These are phyloP conservation scores for Aquilaria yunnanensis DNA, from an alignment of 345 rosid genomes.

Conservation along the genomic window DNA sequence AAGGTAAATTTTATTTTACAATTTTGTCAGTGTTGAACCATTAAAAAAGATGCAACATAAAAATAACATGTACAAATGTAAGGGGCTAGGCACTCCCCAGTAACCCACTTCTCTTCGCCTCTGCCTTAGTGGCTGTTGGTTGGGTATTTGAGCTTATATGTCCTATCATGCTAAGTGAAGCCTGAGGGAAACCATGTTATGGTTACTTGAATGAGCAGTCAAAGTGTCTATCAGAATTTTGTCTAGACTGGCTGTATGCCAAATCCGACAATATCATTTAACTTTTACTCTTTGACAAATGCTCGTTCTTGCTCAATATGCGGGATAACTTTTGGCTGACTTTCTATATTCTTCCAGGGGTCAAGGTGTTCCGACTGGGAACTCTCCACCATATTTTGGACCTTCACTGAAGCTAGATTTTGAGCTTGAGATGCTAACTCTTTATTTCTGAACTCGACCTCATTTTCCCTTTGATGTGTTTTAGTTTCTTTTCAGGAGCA, in stretches of 20 bases:
- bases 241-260: not conserved
- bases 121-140: too few species aligned
- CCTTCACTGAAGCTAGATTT: constrained; percentile 89
- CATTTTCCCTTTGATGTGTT: not conserved
- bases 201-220: too few species aligned
- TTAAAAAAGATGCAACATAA: too few species aligned
- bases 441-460: constrained; percentile 1
- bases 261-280: not conserved
- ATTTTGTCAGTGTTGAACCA: too few species aligned
- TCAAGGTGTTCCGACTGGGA: constrained; percentile 70
- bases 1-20: too few species aligned
- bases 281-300: not conserved
- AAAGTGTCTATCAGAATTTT: not conserved
- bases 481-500: not conserved
- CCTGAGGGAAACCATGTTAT: too few species aligned
- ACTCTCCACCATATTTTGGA: constrained; percentile 76
- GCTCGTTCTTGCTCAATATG: constrained; percentile 6
- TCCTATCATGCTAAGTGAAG: not conserved
- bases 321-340: not conserved
- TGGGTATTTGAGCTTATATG: too few species aligned
- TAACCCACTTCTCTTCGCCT: too few species aligned
- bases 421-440: constrained; percentile 94
- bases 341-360: constrained; percentile 49
- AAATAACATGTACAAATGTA: too few species aligned
- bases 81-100: too few species aligned